Evolutionary conservation across 164 flowering plant species (phyloP).

Genomic region (Magnolia officinalis): DNA sequence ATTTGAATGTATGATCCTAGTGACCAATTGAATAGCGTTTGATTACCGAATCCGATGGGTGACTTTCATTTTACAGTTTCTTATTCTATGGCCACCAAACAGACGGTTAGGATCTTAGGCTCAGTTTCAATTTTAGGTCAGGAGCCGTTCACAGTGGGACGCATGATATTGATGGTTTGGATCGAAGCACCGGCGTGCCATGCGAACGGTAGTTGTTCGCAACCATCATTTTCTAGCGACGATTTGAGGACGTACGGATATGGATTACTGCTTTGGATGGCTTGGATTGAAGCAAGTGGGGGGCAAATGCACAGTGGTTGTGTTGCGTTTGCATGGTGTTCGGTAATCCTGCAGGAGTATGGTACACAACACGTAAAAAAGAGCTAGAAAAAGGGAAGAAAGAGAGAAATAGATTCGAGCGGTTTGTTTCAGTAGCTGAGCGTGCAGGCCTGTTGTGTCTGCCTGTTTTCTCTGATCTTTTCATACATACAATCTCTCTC

Average conservation of each 20-base stretch:
- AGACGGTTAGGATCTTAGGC: no score
- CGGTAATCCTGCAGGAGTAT: neutral
- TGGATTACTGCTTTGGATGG: neutral
- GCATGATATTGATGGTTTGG: neutral
- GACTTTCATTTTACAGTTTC: no score
- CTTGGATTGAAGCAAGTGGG: neutral
- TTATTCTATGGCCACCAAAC: no score
- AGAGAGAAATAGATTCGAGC: conserved; percentile 8
- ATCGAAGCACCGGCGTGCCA: neutral
- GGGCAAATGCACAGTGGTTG: neutral
- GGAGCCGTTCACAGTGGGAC: no score
- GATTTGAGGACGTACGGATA: neutral
- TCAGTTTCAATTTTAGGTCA: no score
- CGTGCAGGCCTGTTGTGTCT: conserved; percentile 17
- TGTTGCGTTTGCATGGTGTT: neutral
- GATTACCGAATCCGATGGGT: no score
- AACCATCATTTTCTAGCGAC: neutral
- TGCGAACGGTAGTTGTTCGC: neutral
- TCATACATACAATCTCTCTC: neutral
- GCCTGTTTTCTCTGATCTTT: neutral
- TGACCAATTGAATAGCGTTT: no score
- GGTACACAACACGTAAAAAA: neutral
- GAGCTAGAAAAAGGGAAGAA: neutral
- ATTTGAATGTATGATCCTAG: no score
- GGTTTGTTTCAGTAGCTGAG: conserved; percentile 4